Base-by-base conservation (phyloP, 2,329 filamentous ascomycete species). In the Alternaria atra region DNA sequence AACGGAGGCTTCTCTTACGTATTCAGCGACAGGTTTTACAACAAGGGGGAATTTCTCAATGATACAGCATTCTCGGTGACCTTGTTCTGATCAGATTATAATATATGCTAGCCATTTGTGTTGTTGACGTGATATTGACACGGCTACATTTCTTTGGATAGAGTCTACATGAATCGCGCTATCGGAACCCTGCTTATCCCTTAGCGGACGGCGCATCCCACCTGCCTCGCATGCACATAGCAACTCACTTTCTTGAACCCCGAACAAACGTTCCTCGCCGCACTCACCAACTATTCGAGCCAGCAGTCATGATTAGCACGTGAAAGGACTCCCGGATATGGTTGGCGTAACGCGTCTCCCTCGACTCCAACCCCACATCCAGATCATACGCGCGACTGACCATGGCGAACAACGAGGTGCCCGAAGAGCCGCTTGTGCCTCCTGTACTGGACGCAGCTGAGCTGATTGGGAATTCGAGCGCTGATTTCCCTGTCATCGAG, bases 361-460 rank as follows among this genome's bases (percentile, higher is more conserved):
- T 61, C 58, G 48, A 63, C 58, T 60, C 58, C 46, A 52, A 54
- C 60, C 60, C 48, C 60, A 56, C 60, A 51, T 54, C 54, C 60
- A 52, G 64, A 55, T 48, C 58, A 37, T 55, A 50, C 35, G 59
- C 61, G 52, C 60, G 52, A 64, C 40, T 61, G 7, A 68, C 63
- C 27, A 79, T 78, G 75, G 69, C 73, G 50, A 62, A 65, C 52
- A 65, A 57, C 68, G 61, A 66, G 54, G 29, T 69, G 43, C 62
- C 70, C 48, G 72, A 68, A 34, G 71, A 67, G 57, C 69, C 72
- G 17, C 67, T 76, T 17, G 76, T 77, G 66, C 76, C 77, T 25
- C 72, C 75, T 7, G 72, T 73, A 29, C 62, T 79, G 40, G 78
- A 80, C 34, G 77, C 76, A 54, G 77, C 75, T 47, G 78, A 79